Conservation (phyloP, 495 filamentous ascomycete genomes). For the Elaphomyces granulatus region DNA sequence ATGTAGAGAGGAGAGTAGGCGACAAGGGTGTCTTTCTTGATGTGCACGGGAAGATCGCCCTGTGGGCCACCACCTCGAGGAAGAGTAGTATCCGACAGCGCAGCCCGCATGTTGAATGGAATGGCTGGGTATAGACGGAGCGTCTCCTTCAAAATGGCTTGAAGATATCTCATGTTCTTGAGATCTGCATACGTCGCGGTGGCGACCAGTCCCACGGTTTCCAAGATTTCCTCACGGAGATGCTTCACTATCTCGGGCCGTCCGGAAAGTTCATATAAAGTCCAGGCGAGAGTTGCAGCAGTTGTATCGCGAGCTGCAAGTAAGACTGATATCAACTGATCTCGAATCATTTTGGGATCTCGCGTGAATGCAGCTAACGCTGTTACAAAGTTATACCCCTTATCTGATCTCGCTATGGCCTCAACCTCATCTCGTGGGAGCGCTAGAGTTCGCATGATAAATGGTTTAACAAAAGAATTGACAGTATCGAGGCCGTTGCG, state of each 20-base stretch:
- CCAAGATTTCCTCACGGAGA: constrained; percentile 58
- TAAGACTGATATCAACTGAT: constrained; percentile 68
- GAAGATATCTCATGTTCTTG: constrained; percentile 64
- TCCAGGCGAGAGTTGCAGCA: constrained; percentile 58
- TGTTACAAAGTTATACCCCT: constrained; percentile 68
- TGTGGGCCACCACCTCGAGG: constrained; percentile 37
- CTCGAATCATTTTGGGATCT: constrained; percentile 56
- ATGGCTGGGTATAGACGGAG: constrained; percentile 45
- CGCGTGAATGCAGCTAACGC: constrained; percentile 60
- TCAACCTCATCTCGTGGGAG: constrained; percentile 36
- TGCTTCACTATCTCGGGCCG: constrained; percentile 49
- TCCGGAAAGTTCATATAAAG: constrained; percentile 59
- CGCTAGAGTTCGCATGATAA: constrained; percentile 35
- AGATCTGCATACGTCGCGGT: constrained; percentile 49
- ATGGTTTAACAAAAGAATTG: constrained; percentile 37
- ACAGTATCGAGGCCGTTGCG: constrained; percentile 27
- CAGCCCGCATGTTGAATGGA: constrained; percentile 38
- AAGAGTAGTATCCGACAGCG: constrained; percentile 32
- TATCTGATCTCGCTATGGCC: constrained; percentile 25
- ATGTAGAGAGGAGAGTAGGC: constrained; percentile 40
- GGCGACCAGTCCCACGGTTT: constrained; percentile 40
- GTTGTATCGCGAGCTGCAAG: constrained; percentile 72
- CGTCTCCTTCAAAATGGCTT: constrained; percentile 62
- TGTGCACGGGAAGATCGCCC: constrained; percentile 29
- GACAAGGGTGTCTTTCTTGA: constrained; percentile 25